A percentile compares a stretch with the other conserved stretches of the same genome.
Evolutionary conservation across 306 rosid species (phyloP).

Genomic region (Oxytropis ochrocephala): DNA sequence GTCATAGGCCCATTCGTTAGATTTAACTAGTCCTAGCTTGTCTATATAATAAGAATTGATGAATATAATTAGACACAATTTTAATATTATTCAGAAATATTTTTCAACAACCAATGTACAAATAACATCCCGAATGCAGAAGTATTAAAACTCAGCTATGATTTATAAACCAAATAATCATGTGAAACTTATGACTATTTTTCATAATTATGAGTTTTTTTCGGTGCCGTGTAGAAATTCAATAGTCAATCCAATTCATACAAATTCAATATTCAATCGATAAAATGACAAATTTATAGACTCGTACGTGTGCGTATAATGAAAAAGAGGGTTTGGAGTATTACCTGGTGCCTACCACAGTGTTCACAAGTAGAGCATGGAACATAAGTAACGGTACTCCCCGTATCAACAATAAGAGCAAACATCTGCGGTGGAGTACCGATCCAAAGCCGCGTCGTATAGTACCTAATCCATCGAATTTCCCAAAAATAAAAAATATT

Average conservation of each 20-base stretch:
- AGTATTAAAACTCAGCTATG: not conserved
- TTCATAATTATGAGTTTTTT: not conserved
- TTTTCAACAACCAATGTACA: not conserved
- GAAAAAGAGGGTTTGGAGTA: not conserved
- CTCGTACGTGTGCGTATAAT: not conserved
- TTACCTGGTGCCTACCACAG: slow-evolving; percentile 71
- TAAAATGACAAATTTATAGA: not conserved
- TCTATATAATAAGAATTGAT: too few species aligned
- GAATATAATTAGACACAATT: too few species aligned
- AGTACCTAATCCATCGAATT: slow-evolving; percentile 45
- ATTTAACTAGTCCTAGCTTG: too few species aligned
- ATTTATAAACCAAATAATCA: slow-evolving; percentile 23
- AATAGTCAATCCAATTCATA: not conserved
- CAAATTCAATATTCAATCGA: slow-evolving; percentile 2
- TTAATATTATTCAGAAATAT: too few species aligned
- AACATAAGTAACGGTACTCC: slow-evolving; percentile 94
- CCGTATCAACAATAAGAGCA: slow-evolving; percentile 91
- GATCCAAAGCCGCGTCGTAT: slow-evolving; percentile 87
- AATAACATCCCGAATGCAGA: not conserved
- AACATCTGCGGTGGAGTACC: slow-evolving; percentile 94
- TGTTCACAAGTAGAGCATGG: slow-evolving; percentile 82
- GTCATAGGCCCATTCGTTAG: too few species aligned
- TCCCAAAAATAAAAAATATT: not conserved
- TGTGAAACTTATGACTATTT: not conserved
- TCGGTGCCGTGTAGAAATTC: not conserved